Percentiles rank a stretch among this genome's conserved stretches.
Conservation (phyloP, 805 yeast genomes). For the Starmerella stellata region DNA sequence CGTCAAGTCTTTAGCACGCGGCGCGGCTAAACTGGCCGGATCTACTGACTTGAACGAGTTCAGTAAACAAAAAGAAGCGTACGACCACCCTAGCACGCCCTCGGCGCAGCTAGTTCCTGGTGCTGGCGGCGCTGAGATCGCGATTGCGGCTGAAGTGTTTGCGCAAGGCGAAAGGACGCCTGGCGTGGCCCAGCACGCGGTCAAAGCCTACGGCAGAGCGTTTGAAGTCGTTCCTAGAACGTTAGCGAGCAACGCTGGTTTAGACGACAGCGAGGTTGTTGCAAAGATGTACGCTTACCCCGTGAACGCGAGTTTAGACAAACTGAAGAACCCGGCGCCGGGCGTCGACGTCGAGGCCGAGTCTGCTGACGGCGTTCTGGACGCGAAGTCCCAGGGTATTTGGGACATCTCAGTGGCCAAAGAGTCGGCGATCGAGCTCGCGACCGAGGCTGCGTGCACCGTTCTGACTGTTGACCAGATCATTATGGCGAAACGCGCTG, state of each 20-base stretch:
- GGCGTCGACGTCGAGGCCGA: constrained; percentile 74
- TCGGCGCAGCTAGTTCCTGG: constrained; percentile 89
- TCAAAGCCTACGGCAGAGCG: constrained; percentile 82
- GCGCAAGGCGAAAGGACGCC: constrained; percentile 86
- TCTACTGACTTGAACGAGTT: no score
- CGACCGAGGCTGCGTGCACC: constrained; percentile 88
- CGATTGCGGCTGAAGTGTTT: constrained; percentile 59
- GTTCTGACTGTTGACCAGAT: constrained; percentile 87
- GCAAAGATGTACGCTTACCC: constrained; percentile 80
- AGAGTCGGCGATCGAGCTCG: constrained; percentile 73
- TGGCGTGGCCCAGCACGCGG: constrained; percentile 80
- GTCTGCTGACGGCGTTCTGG: constrained; percentile 41
- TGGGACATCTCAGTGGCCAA: constrained; percentile 67
- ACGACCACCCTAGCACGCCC: no score
- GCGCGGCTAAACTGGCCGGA: no score
- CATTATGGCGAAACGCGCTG: constrained; percentile 97
- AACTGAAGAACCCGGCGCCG: constrained; percentile 11
- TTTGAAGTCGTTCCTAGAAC: constrained; percentile 89
- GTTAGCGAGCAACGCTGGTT: constrained; percentile 84
- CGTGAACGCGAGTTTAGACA: constrained; percentile 19
- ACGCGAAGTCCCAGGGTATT: constrained; percentile 50
- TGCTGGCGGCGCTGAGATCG: constrained; percentile 90
- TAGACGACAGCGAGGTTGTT: constrained; percentile 75
- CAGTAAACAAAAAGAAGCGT: no score
- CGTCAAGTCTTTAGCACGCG: constrained; percentile 73